Percentiles rank a stretch among this genome's conserved stretches.
These are phyloP conservation scores for Aureobasidium sp. DNA, from an alignment of 2,329 filamentous ascomycete species.

Conservation along the genomic window DNA sequence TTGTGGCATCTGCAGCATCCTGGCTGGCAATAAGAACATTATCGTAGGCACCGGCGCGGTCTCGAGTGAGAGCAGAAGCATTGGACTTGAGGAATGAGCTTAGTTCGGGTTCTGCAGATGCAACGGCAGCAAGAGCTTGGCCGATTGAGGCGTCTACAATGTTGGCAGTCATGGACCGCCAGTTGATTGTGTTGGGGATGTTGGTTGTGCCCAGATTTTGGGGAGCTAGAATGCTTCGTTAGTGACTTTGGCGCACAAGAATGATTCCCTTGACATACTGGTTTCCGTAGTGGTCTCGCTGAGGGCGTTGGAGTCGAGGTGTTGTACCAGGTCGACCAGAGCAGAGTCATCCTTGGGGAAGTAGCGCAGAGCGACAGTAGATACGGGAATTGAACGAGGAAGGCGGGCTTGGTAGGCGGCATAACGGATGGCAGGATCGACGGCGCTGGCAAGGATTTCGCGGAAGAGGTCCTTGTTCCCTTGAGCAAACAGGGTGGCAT, in stretches of 20 bases:
- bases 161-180: constrained; percentile 77
- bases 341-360: constrained; percentile 61
- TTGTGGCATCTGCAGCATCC: constrained; percentile 88
- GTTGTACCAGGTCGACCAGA: constrained; percentile 61
- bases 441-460: constrained; percentile 75
- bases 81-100: constrained; percentile 40
- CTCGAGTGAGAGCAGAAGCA: constrained; percentile 40
- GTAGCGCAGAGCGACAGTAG: constrained; percentile 68
- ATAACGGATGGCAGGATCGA: constrained; percentile 90
- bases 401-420: constrained; percentile 88
- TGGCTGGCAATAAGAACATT: constrained; percentile 84
- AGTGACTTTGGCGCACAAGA: constrained; percentile 12
- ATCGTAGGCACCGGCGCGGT: constrained; percentile 82
- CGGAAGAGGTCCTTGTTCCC: constrained; percentile 72
- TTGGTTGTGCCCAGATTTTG: constrained; percentile 27
- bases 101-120: constrained; percentile 47
- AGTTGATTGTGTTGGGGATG: constrained; percentile 68
- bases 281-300: constrained; percentile 38
- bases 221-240: neutral
- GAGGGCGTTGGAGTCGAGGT: constrained; percentile 61
- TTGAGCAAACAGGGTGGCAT: constrained; percentile 63
- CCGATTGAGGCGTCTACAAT: constrained; percentile 92
- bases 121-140: constrained; percentile 67
- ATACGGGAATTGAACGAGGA: constrained; percentile 74
- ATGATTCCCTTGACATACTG: neutral